Evolutionary conservation across 768 basidiomycete species (phyloP), one percentile per base, ranked within the genome.

Genomic region (Gymnopilus dilepis): DNA sequence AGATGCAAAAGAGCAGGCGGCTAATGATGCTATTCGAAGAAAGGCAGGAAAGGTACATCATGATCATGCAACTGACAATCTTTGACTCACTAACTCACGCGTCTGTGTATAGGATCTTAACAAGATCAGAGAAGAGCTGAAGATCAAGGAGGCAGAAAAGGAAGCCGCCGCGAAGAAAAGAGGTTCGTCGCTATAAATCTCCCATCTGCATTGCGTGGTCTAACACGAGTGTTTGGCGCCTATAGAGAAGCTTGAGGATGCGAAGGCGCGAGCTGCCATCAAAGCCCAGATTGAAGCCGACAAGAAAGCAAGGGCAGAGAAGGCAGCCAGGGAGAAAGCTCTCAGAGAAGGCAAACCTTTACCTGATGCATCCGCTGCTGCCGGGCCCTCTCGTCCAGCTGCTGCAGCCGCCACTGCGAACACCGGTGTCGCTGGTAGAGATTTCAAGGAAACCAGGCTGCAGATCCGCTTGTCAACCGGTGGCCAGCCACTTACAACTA

Each of bases 311-410:
- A 87, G 97, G 19, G 94, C 94, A 0, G 95, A 91, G 71, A 95
- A 92, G 69, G 82, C 88, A 1, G 95, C 95, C 0, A 80, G 88
- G 48, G 97, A 98, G 76, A 98, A 98, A 73, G 96, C 95, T 0
- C 72, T 96, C 6, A 85, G 96, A 31, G 94, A 97, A 34, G 96
- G 96, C 1, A 78, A 79, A 56, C 72, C 76, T 9, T 56, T 80
- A 12, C 73, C 74, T 6, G 72, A 67, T 17, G 56, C 69, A 5
- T 47, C 64, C 42, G 52, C 55, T n/a, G 51, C 66, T 21, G 58
- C 74, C 12, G 67, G 75, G 1, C 64, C 79, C 4, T 67, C 77
- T 7, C 65, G 81, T 2, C 60, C 81, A 0, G 67, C 76, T 0
- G 65, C 80, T 0, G 63, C 80, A 0, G 61, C 78, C 34, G 72